phyloP scores from a whole-genome alignment of 2,329 filamentous ascomycete species.

The Periglandula ipomoeae region DNA sequence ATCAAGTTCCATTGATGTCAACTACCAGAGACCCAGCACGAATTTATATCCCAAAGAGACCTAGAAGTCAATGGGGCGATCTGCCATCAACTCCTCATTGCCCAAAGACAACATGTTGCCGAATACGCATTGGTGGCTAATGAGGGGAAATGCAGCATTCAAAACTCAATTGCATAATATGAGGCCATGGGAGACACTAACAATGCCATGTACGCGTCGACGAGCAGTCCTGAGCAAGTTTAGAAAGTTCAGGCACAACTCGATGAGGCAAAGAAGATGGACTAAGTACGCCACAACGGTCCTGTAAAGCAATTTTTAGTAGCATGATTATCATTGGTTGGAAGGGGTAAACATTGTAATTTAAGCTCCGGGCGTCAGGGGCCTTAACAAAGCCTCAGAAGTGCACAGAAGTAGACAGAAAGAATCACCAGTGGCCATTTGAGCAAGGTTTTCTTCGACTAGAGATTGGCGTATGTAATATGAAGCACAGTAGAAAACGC shows the following conservation, averaged over 20 bases:
- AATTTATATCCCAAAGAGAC: slow-evolving; percentile 3
- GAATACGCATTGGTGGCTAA: no score
- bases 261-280: neutral
- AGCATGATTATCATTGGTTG: neutral
- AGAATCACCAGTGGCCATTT: neutral
- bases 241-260: neutral
- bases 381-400: neutral
- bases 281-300: neutral
- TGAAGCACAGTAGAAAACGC: slow-evolving; percentile 10
- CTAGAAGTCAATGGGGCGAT: no score
- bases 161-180: neutral
- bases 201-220: neutral
- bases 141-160: neutral
- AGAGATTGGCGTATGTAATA: slow-evolving; percentile 2
- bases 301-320: neutral
- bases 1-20: neutral
- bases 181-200: neutral
- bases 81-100: no score
- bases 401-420: neutral
- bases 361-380: neutral
- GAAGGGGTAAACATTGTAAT: neutral
- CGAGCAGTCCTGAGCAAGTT: neutral
- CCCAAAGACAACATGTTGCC: no score
- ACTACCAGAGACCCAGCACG: neutral
- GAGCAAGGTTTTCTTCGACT: slow-evolving; percentile 4